Evolutionary conservation across 2,329 filamentous ascomycete species (phyloP), one percentile per base, ranked within the genome.

Genomic region (Didymella arachidicola): DNA sequence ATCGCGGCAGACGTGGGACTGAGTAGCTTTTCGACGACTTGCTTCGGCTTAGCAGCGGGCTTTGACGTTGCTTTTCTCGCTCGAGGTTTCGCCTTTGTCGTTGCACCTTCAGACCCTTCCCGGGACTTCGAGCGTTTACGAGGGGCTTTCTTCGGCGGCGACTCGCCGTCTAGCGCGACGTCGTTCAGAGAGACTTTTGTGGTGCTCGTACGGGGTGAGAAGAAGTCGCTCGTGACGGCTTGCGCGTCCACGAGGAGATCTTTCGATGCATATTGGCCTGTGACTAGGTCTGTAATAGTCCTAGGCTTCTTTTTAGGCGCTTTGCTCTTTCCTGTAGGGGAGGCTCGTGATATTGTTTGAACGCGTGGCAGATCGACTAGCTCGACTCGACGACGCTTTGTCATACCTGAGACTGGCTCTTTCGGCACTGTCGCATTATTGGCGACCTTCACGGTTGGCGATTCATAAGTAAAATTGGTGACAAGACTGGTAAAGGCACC

Each of bases 261-360:
- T 39, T 66, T 63, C 3, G 51, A 44, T 6, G 62, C 66, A 53
- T 78, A 78, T 45, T 76, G 72, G 8, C 65, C 71, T 4, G 74
- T 78, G 1, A 76, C 75, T 2, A 77, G 61, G 30, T 77, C 76
- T 56, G 76, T 78, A 25, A 78, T 77, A 4, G 76, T 78, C n/a
- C 72, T 66, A 7, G 74, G 53, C 43, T 77, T 78, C 67, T 77
- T 77, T 57, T 75, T 78, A 0, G 72, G 70, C 3, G 70, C 72
- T 61, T 74, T 77, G 14, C 64, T 68, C 39, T 75, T 76, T 19
- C 72, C 69, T 7, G 70, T 68, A 1, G 72, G 73, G 4, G 67
- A 57, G 19, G 68, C 63, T 38, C 68, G 59, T 2, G 66, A 68
- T 39, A 47, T 56, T 14, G 53, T 45, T 22, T 70, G 65, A n/a